Base-by-base conservation (phyloP, 2,329 filamentous ascomycete species). In the Dendryphion nanum region DNA sequence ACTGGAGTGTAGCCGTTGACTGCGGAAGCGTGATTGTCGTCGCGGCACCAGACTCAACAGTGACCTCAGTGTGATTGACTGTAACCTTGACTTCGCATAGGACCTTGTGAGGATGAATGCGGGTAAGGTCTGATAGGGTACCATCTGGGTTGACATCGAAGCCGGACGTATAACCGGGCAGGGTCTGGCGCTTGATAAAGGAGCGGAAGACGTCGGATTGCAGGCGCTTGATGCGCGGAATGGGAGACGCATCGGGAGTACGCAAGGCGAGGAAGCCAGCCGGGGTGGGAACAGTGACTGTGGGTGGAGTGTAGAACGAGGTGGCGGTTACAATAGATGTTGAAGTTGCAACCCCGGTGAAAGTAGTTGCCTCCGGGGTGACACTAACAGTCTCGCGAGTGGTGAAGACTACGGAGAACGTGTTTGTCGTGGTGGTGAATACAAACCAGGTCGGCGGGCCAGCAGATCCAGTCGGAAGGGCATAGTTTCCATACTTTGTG, bases 361-460 rank as follows among this genome's bases (percentile, higher is more conserved):
- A 48, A 8, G 53, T 51, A 1, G 50, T 57, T 2, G 53, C 50
- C 12, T 41, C 38, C 14, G 47, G 48, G 14, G 53, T 57, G 10
- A 49, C 35, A 6, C 42, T 47, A 7, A 57, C 40, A 5, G 45
- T 53, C 6, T 35, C 33, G 16, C 41, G 44, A 12, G 36, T 47
- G 12, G 51, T 49, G 15, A 30, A 45, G 1, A 38, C 44, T 21
- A 53, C 14, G n/a, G 18, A 14, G 18, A 45, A 33, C 14, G 34
- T 42, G 20, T 42, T 45, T 8, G 42, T 51, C 3, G 29, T 44
- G 2, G 51, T 47, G 3, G 34, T 36, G 24, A 30, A 44, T 8
- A 19, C 38, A 33, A 38, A 50, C 21, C 35, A 45, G 6, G 50
- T 57, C 1, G 39, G 36, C 18, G 48, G 33, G 5, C 20, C 33